A percentile compares a stretch with the other conserved stretches of the same genome.
Conservation (phyloP, 1,139 yeast species). For the Scheffersomyces segobiensis region DNA sequence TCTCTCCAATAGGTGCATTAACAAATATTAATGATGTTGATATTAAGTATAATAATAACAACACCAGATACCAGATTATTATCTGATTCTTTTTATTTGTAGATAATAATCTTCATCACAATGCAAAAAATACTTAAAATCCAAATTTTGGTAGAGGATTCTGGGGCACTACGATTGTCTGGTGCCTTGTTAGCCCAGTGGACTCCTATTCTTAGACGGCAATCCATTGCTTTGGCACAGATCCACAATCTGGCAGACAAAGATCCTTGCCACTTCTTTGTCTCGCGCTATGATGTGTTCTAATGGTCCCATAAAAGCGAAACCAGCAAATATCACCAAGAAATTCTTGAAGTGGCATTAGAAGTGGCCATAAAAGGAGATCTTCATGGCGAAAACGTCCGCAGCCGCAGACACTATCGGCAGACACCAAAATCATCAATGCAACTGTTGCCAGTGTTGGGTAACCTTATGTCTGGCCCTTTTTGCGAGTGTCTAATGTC, state of each 20-base stretch:
- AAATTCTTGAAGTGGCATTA: too few relatives aligned
- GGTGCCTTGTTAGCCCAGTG: neutral
- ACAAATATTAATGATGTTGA: neutral
- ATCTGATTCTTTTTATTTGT: neutral
- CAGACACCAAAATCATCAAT: neutral
- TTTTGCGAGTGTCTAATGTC: neutral
- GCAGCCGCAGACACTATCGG: neutral
- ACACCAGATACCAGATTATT: neutral
- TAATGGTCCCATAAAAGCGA: neutral
- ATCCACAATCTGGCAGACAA: neutral
- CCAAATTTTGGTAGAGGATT: neutral
- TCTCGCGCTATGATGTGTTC: neutral
- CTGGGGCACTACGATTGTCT: neutral
- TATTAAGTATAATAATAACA: neutral
- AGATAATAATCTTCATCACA: neutral
- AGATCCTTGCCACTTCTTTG: neutral
- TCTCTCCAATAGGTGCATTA: neutral
- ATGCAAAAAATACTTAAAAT: neutral
- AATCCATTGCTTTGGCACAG: neutral
- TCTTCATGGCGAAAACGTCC: too few relatives aligned
- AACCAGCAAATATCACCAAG: neutral
- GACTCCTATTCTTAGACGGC: neutral
- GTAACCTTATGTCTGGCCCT: neutral
- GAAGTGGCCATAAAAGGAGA: too few relatives aligned
- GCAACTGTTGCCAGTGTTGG: neutral